A percentile compares a stretch with the other conserved stretches of the same genome.
Conservation (phyloP, 225 moss, liverwort and hornwort species). For the Marchantia paleacea region DNA sequence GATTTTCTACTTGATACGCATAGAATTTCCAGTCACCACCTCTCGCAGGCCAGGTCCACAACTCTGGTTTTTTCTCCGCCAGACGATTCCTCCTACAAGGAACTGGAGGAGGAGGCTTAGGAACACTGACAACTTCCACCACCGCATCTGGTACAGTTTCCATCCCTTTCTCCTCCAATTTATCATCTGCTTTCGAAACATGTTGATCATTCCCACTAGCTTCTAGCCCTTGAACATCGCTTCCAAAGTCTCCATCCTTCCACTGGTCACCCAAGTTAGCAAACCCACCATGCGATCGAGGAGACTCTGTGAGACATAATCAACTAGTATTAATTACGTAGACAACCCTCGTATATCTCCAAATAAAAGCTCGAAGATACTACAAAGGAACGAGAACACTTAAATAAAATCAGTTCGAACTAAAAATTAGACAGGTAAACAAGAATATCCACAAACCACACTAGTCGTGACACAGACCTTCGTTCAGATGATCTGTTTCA, state of each 20-base stretch:
- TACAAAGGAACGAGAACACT: no score
- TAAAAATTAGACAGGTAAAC: not conserved
- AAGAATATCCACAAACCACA: not conserved
- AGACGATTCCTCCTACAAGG: conserved; percentile 22
- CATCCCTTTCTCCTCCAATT: conserved; percentile 33
- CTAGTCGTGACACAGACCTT: conserved; percentile 24
- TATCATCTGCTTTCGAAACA: conserved; percentile 39
- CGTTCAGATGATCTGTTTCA: conserved; percentile 42
- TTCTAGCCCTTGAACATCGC: conserved; percentile 40
- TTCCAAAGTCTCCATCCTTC: conserved; percentile 51
- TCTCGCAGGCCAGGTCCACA: conserved; percentile 82
- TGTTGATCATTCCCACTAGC: conserved; percentile 34
- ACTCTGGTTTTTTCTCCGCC: conserved; percentile 52
- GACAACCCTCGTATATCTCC: no score
- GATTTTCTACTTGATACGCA: conserved; percentile 39
- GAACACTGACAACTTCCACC: conserved; percentile 17
- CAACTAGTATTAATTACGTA: not conserved
- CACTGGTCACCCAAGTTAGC: conserved; percentile 54
- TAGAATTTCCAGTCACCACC: conserved; percentile 88
- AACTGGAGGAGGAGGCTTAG: conserved; percentile 38
- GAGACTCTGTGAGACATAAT: conserved; percentile 48
- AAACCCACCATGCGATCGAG: conserved; percentile 57
- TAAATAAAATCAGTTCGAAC: no score
- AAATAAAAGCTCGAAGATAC: no score
- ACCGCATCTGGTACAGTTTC: conserved; percentile 22